phyloP scores from a whole-genome alignment of 1,284 basidiomycete species.

The Heterobasidion irregulare region DNA sequence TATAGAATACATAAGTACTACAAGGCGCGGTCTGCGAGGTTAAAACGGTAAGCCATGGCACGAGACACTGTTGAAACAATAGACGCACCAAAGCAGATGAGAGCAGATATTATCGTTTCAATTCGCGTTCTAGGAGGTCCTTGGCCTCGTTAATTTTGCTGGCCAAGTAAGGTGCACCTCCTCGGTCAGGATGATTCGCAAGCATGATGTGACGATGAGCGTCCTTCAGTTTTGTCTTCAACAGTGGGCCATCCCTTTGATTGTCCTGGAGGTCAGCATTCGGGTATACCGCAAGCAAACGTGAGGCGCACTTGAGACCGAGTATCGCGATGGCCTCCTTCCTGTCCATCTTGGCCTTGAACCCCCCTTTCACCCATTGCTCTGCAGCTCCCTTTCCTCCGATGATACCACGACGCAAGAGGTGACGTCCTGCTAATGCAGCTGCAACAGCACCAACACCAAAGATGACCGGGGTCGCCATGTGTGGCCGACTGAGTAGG shows the following conservation, averaged over 20 bases:
- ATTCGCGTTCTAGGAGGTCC: slow-evolving; percentile 70
- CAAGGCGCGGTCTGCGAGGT: neutral
- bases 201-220: slow-evolving; percentile 91
- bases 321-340: slow-evolving; percentile 89
- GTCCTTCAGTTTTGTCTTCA: slow-evolving; percentile 76
- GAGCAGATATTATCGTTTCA: slow-evolving; percentile 27
- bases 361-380: slow-evolving; percentile 91
- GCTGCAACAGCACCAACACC: slow-evolving; percentile 78
- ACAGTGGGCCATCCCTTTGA: slow-evolving; percentile 63
- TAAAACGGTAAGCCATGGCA: no score
- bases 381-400: slow-evolving; percentile 60
- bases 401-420: slow-evolving; percentile 50
- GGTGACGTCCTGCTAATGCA: slow-evolving; percentile 67
- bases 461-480: slow-evolving; percentile 71
- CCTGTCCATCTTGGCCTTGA: slow-evolving; percentile 93
- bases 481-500: slow-evolving; percentile 18
- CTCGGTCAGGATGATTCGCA: slow-evolving; percentile 94
- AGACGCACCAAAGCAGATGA: neutral
- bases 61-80: neutral
- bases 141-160: slow-evolving; percentile 97
- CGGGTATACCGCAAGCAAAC: slow-evolving; percentile 3
- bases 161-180: slow-evolving; percentile 94
- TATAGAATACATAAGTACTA: neutral
- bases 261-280: neutral
- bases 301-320: slow-evolving; percentile 74